A percentile compares a stretch with the other conserved stretches of the same genome.
Evolutionary conservation across 805 yeast genomes (phyloP).

Genomic region (Spathaspora girioi): DNA sequence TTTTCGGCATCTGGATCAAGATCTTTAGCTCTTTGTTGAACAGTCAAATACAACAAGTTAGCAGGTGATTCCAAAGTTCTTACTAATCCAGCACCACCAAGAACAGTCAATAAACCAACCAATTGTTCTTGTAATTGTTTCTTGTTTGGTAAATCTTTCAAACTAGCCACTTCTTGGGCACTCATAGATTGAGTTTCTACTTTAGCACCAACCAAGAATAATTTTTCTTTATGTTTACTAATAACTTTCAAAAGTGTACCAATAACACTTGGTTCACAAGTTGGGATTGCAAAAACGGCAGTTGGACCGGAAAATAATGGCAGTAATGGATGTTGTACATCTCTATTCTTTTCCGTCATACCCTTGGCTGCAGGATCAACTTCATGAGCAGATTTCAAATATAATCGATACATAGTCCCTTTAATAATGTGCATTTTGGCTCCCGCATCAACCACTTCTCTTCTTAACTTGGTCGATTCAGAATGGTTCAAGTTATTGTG

Average conservation of each 20-base stretch:
- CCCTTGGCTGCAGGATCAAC: slow-evolving; percentile 69
- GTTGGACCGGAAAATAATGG: slow-evolving; percentile 82
- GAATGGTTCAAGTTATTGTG: slow-evolving; percentile 73
- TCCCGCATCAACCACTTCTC: slow-evolving; percentile 60
- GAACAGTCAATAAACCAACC: slow-evolving; percentile 74
- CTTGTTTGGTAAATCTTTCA: slow-evolving; percentile 71
- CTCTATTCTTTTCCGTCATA: slow-evolving; percentile 43
- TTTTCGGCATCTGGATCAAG: slow-evolving; percentile 18
- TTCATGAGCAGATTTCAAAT: slow-evolving; percentile 64
- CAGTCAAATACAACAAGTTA: slow-evolving; percentile 65
- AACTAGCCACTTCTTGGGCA: slow-evolving; percentile 49
- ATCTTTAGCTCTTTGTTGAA: slow-evolving; percentile 49
- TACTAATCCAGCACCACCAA: slow-evolving; percentile 88
- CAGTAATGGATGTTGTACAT: slow-evolving; percentile 60
- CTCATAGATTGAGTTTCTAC: slow-evolving; percentile 60
- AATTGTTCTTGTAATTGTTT: slow-evolving; percentile 76
- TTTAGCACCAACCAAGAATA: slow-evolving; percentile 83
- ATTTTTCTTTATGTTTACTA: slow-evolving; percentile 62
- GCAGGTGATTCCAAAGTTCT: slow-evolving; percentile 73
- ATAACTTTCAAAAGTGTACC: slow-evolving; percentile 58
- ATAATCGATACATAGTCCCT: slow-evolving; percentile 68
- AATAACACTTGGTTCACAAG: slow-evolving; percentile 67
- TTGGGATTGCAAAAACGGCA: slow-evolving; percentile 66
- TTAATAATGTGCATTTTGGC: slow-evolving; percentile 68
- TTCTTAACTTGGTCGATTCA: slow-evolving; percentile 64